Evolutionary conservation across 306 rosid genomes (phyloP).

Genomic region (Dicorynia guianensis): DNA sequence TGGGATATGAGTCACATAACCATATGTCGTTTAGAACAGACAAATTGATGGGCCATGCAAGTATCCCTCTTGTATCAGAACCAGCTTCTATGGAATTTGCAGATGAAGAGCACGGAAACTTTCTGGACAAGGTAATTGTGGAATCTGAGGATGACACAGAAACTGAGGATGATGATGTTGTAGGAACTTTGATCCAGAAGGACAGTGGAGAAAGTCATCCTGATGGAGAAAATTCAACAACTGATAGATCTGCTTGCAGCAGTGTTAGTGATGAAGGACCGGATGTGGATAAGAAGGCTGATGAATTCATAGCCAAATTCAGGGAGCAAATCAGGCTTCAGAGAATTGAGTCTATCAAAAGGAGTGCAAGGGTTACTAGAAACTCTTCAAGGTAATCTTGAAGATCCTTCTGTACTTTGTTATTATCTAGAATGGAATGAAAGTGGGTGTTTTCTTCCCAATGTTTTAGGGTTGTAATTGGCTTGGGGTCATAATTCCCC

Average conservation of each 20-base stretch:
- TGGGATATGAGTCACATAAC: slow-evolving; percentile 38
- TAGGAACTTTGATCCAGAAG: slow-evolving; percentile 10
- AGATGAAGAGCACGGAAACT: slow-evolving; percentile 49
- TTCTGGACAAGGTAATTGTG: slow-evolving; percentile 46
- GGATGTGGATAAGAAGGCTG: slow-evolving; percentile 97
- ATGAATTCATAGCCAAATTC: slow-evolving; percentile 95
- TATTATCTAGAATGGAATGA: slow-evolving; percentile 31
- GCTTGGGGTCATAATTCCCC: slow-evolving; percentile 1
- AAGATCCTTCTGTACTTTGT: slow-evolving; percentile 24
- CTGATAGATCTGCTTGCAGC: slow-evolving; percentile 25
- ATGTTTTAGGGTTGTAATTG: slow-evolving; percentile 36
- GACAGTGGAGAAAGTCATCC: slow-evolving; percentile 30
- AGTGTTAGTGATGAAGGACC: slow-evolving; percentile 66
- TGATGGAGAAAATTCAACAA: slow-evolving; percentile 24
- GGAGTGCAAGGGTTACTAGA: slow-evolving; percentile 60
- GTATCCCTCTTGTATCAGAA: slow-evolving; percentile 12
- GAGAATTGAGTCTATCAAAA: slow-evolving; percentile 88
- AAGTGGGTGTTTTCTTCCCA: slow-evolving; percentile 45
- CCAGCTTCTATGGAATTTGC: slow-evolving; percentile 33
- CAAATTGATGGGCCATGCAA: slow-evolving; percentile 31
- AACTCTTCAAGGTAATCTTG: slow-evolving; percentile 63
- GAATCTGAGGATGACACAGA: slow-evolving; percentile 69
- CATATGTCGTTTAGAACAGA: slow-evolving; percentile 37
- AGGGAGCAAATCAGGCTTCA: slow-evolving; percentile 98
- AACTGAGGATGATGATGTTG: slow-evolving; percentile 61